phyloP scores from a whole-genome alignment of 306 rosid species.

The Potentilla sterilis region DNA sequence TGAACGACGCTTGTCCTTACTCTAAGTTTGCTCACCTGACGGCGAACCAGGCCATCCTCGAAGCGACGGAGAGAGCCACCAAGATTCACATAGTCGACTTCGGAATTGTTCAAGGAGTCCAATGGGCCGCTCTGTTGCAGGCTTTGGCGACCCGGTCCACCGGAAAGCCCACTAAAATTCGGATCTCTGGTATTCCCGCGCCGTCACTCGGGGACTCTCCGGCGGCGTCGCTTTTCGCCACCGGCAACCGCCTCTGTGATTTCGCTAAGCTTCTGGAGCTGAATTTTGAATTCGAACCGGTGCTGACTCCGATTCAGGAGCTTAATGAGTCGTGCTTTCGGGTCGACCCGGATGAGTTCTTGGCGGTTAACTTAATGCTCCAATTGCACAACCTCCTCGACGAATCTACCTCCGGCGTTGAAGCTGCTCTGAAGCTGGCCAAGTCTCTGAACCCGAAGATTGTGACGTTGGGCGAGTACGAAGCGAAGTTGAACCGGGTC shows the following conservation, averaged over 20 bases:
- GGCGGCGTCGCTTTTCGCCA: constrained; percentile 58
- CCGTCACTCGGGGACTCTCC: constrained; percentile 60
- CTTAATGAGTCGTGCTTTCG: constrained; percentile 58
- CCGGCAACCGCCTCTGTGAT: constrained; percentile 71
- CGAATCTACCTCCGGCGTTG: constrained; percentile 51
- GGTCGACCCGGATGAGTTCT: constrained; percentile 50
- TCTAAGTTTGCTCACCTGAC: constrained; percentile 92
- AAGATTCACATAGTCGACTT: constrained; percentile 87
- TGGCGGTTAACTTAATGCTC: constrained; percentile 93
- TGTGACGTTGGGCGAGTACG: constrained; percentile 86
- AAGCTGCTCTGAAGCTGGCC: constrained; percentile 56
- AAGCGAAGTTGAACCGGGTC: constrained; percentile 59
- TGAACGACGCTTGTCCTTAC: constrained; percentile 93
- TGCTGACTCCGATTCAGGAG: constrained; percentile 62
- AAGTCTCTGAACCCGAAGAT: constrained; percentile 72
- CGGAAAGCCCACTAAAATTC: constrained; percentile 64
- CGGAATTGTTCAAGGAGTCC: constrained; percentile 90
- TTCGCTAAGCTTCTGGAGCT: constrained; percentile 71
- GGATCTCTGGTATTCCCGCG: constrained; percentile 89
- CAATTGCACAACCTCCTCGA: constrained; percentile 77
- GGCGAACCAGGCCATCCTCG: constrained; percentile 90
- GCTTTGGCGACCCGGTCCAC: constrained; percentile 85
- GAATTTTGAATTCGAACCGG: constrained; percentile 68
- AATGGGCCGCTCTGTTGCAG: constrained; percentile 91
- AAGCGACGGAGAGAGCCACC: constrained; percentile 60